Evolutionary conservation across 2,329 filamentous ascomycete species (phyloP).

Genomic region (Gliomastix tumulicola): DNA sequence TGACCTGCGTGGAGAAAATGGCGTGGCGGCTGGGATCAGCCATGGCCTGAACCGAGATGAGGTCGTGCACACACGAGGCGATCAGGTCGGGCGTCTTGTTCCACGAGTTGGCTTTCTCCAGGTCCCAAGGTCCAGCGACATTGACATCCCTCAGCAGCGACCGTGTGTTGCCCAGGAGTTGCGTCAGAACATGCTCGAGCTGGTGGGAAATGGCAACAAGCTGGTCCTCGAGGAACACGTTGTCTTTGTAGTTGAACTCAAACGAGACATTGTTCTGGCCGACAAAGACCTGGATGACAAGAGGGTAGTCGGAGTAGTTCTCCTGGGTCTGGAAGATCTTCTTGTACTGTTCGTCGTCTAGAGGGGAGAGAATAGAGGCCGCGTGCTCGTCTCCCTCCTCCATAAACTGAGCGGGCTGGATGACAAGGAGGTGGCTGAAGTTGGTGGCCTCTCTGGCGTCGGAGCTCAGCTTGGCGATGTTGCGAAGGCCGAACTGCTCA

Average conservation of each 20-base stretch:
- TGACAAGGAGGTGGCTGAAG: constrained; percentile 12
- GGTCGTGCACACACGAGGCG: constrained; percentile 1
- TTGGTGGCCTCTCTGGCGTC: constrained; percentile 9
- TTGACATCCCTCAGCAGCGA: not conserved
- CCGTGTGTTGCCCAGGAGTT: not conserved
- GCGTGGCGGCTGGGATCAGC: constrained; percentile 5
- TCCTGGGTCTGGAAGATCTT: not conserved
- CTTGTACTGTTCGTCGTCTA: not conserved
- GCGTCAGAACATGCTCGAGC: constrained; percentile 1
- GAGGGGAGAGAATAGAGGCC: not conserved
- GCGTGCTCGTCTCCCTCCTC: not conserved
- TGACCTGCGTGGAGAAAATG: constrained; percentile 4
- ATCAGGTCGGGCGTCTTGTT: not conserved
- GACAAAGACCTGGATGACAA: constrained; percentile 1
- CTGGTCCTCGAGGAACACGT: not conserved
- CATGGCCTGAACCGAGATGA: not conserved
- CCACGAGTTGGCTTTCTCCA: constrained; percentile 23
- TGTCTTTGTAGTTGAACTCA: constrained; percentile 1
- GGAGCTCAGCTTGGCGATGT: constrained; percentile 10
- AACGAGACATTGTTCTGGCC: not conserved
- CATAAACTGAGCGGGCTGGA: constrained; percentile 5
- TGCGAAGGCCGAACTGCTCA: constrained; percentile 14
- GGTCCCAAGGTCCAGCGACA: not conserved
- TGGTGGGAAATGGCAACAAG: constrained; percentile 1
- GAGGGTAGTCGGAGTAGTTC: constrained; percentile 1